These are phyloP conservation scores for Ophiostoma piceae DNA, from an alignment of 2,329 filamentous ascomycete genomes.

Conservation along the genomic window DNA sequence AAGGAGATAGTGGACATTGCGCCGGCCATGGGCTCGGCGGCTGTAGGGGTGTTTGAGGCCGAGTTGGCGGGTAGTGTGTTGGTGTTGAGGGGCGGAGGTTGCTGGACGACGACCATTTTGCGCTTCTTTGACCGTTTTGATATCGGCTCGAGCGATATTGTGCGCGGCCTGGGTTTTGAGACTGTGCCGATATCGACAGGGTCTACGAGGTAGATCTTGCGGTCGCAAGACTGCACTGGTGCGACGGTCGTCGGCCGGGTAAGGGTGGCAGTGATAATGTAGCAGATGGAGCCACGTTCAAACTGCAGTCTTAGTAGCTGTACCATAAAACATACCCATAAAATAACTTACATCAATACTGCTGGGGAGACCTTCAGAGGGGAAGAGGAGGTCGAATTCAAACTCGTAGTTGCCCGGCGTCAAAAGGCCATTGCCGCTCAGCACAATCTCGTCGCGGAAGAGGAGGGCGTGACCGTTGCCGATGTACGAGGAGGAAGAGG, in stretches of 20 bases:
- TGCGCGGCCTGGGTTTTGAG: slow-evolving; percentile 66
- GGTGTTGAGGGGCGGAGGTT: slow-evolving; percentile 32
- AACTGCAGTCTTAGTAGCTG: slow-evolving; percentile 54
- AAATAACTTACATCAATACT: slow-evolving; percentile 67
- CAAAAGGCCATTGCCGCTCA: slow-evolving; percentile 72
- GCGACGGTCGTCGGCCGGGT: slow-evolving; percentile 84
- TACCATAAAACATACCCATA: background rate
- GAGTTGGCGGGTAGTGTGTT: background rate
- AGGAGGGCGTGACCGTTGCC: slow-evolving; percentile 74
- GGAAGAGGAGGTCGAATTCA: slow-evolving; percentile 44
- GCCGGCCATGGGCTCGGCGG: background rate
- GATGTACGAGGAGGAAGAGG: slow-evolving; percentile 45
- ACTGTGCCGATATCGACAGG: slow-evolving; percentile 78
- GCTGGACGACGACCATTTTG: slow-evolving; percentile 45
- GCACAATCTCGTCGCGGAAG: slow-evolving; percentile 74
- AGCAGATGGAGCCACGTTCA: slow-evolving; percentile 87
- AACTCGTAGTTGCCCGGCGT: slow-evolving; percentile 74
- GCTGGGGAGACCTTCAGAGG: slow-evolving; percentile 57
- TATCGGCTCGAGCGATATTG: slow-evolving; percentile 83
- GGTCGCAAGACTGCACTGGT: slow-evolving; percentile 72
- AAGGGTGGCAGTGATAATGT: slow-evolving; percentile 82
- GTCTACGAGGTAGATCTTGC: slow-evolving; percentile 73
- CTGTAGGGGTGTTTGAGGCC: background rate
- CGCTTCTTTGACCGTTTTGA: slow-evolving; percentile 64
- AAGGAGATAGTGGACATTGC: slow-evolving; percentile 29